A percentile compares a stretch with the other conserved stretches of the same genome.
Evolutionary conservation across 1,284 basidiomycete species (phyloP).

Genomic region (Ganoderma lucidum): DNA sequence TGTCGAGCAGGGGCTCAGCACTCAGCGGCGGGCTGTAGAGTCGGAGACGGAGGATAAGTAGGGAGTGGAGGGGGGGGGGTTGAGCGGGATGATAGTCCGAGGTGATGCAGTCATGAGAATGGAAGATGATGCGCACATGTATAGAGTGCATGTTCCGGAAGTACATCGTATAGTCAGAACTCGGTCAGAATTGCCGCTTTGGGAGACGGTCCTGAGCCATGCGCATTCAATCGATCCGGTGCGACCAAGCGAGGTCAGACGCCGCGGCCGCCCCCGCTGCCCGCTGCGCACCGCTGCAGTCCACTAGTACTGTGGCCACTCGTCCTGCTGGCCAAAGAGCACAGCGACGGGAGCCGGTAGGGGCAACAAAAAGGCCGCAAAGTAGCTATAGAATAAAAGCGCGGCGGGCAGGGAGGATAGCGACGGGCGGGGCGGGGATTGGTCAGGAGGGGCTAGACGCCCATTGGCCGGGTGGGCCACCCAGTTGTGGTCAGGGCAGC

Average conservation of each 20-base stretch:
- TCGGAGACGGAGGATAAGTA: constrained; percentile 14
- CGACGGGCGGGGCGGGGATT: constrained; percentile 34
- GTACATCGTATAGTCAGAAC: constrained; percentile 8
- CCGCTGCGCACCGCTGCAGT: constrained; percentile 19
- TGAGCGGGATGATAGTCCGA: constrained; percentile 26
- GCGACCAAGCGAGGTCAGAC: constrained; percentile 22
- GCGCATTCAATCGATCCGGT: constrained; percentile 37
- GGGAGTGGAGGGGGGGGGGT: constrained; percentile 7
- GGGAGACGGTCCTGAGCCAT: constrained; percentile 20
- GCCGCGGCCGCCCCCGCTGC: constrained; percentile 19
- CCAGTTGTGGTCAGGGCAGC: constrained; percentile 36
- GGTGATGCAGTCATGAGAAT: constrained; percentile 36
- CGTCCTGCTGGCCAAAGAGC: neutral
- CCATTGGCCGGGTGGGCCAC: constrained; percentile 34
- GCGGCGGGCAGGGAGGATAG: constrained; percentile 28
- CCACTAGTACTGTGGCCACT: neutral
- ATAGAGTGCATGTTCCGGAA: constrained; percentile 32
- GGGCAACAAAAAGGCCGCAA: constrained; percentile 14
- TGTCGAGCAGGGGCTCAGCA: neutral
- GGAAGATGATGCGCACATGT: constrained; percentile 37
- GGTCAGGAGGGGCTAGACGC: constrained; percentile 24
- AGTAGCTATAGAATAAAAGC: constrained; percentile 13
- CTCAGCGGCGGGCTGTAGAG: neutral
- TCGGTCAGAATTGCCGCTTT: constrained; percentile 29
- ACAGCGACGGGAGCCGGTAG: neutral